Percentiles rank a stretch among this genome's conserved stretches.
These are phyloP conservation scores for Schrenkiella parvula DNA, from an alignment of 345 rosid genomes.

Conservation along the genomic window DNA sequence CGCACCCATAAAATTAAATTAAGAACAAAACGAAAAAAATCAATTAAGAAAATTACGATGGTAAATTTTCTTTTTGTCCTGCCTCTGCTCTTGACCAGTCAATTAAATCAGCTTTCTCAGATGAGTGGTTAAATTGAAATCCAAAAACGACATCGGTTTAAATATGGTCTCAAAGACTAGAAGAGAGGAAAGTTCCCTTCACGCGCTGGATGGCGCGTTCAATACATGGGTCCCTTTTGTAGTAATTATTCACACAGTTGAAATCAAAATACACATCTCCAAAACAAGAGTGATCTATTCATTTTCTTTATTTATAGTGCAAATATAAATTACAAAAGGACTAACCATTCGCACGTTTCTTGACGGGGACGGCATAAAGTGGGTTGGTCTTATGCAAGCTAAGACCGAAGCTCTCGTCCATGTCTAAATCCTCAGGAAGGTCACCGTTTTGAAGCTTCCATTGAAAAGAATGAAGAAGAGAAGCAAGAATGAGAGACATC, in stretches of 20 bases:
- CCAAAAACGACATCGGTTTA: slow-evolving; percentile 7
- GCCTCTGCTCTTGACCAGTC: slow-evolving; percentile 8
- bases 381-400: not conserved
- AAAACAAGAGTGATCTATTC: not conserved
- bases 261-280: not conserved
- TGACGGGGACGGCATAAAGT: not conserved
- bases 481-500: slow-evolving; percentile 21
- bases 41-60: not conserved
- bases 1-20: not conserved
- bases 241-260: not conserved
- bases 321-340: not conserved
- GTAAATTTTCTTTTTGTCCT: not conserved
- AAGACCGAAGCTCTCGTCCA: not conserved
- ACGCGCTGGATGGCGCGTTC: not conserved
- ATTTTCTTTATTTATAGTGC: not conserved
- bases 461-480: slow-evolving; percentile 8
- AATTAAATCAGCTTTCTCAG: not conserved
- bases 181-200: not conserved
- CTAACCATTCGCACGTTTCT: not conserved
- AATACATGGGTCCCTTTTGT: not conserved
- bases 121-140: not conserved
- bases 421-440: not conserved
- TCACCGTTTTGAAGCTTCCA: not conserved
- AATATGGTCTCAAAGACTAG: not conserved
- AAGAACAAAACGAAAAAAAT: not conserved